Evolutionary conservation across 148 eudicot genomes (phyloP), one percentile per base, ranked within the genome.

Genomic region (Rheum nobile): DNA sequence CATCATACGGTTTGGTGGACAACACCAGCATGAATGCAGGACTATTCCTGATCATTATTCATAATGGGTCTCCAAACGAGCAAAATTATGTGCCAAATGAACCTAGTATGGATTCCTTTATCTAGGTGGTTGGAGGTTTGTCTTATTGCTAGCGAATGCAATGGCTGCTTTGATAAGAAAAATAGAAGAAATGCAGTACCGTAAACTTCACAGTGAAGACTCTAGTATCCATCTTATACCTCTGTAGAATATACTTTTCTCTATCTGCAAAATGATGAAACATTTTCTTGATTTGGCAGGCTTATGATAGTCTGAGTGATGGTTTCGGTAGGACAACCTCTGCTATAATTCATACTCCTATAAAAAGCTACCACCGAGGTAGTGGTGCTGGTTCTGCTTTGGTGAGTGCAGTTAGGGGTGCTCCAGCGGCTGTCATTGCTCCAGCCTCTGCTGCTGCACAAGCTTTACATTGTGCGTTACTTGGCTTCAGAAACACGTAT

Each of bases 401-500:
- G 38, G 89, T 85, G 19, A 83, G 88, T 72, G 98, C 92, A 59
- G 85, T 91, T 71, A 89, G 81, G 76, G 93, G 91, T 69, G 93
- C 92, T 61, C 98, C 98, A 55, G 98, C 84, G 46, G 98, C 98
- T n/a, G 93, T 88, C 72, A 78, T 91, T 65, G 91, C 93, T 73
- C 98, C 98, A 54, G 98, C 89, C 79, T 86, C 97, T 80, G 97
- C 96, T 81, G 84, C 96, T 81, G 98, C 90, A 73, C 89, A 92
- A 79, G 98, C 98, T 75, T 26, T 86, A 48, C 96, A 83, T 79
- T 87, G 83, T 80, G 93, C 93, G 77, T 83, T 95, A 83, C 87
- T 91, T 86, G 97, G 98, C 73, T 85, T 95, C 61, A 90, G 97
- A 76, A 95, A 95, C 77, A 88, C 96, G 98, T 94, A 28, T 24